Conservation (phyloP, 345 rosid species). For the Microthlaspi erraticum region DNA sequence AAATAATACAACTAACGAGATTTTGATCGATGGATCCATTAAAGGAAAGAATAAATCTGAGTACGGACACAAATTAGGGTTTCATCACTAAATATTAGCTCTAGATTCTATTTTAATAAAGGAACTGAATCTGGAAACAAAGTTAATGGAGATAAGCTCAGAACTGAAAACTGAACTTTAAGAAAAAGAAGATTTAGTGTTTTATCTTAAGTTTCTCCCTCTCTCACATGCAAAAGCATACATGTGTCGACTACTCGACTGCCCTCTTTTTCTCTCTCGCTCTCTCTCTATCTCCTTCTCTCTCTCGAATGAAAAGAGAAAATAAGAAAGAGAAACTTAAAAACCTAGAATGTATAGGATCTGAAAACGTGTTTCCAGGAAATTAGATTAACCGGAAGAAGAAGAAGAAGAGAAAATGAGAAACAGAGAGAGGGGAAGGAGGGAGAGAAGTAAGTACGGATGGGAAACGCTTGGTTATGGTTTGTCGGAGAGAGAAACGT, state of each 20-base stretch:
- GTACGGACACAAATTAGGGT: slow-evolving; percentile 42
- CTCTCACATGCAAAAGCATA: slow-evolving; percentile 30
- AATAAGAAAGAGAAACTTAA: background rate
- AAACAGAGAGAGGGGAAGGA: background rate
- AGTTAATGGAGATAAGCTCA: slow-evolving; percentile 18
- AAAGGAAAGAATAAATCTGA: slow-evolving; percentile 35
- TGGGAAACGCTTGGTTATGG: slow-evolving; percentile 41
- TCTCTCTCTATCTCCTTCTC: slow-evolving; percentile 14
- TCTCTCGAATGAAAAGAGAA: background rate
- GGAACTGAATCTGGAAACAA: slow-evolving; percentile 19
- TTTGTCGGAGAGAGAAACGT: slow-evolving; percentile 44
- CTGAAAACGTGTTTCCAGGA: background rate
- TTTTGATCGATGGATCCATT: slow-evolving; percentile 31
- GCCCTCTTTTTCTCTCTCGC: background rate
- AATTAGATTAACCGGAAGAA: slow-evolving; percentile 1
- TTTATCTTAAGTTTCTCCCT: background rate
- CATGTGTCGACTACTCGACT: slow-evolving; percentile 10
- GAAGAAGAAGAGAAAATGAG: background rate
- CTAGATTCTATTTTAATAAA: background rate
- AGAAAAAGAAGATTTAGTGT: background rate
- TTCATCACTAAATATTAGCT: slow-evolving; percentile 23
- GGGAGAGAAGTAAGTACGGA: slow-evolving; percentile 31
- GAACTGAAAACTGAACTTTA: slow-evolving; percentile 16
- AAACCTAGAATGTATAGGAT: slow-evolving; percentile 13
- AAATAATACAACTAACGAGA: slow-evolving; percentile 29